phyloP scores from a whole-genome alignment of 1,284 basidiomycete species.

The Marasmius sp. region DNA sequence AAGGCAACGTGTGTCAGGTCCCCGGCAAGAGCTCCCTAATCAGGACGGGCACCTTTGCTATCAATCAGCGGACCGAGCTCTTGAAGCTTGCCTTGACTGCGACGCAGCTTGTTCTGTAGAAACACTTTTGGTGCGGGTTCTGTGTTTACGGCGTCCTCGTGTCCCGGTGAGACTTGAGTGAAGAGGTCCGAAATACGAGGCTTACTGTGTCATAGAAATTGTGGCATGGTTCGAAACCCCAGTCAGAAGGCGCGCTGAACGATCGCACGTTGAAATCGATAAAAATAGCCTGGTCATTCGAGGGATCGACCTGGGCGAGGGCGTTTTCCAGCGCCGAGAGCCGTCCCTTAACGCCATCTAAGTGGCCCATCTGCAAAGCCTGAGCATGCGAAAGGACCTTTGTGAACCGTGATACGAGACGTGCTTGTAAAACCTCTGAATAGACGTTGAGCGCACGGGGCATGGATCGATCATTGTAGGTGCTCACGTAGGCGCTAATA shows the following conservation, averaged over 20 bases:
- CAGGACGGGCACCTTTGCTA: constrained; percentile 53
- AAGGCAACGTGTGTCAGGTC: not conserved
- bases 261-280: constrained; percentile 68
- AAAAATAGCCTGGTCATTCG: constrained; percentile 68
- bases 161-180: not conserved
- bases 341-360: constrained; percentile 55
- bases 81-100: constrained; percentile 54
- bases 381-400: constrained; percentile 58
- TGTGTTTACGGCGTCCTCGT: constrained; percentile 59
- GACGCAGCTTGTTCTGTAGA: constrained; percentile 74
- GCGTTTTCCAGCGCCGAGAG: constrained; percentile 44
- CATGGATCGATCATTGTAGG: not conserved
- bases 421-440: constrained; percentile 64
- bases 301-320: constrained; percentile 50
- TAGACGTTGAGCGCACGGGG: not conserved
- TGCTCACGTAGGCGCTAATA: constrained; percentile 66
- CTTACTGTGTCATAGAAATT: constrained; percentile 73
- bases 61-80: constrained; percentile 60
- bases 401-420: constrained; percentile 54
- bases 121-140: constrained; percentile 71
- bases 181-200: constrained; percentile 1
- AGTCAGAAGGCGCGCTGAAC: constrained; percentile 64
- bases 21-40: constrained; percentile 6
- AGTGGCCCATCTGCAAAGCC: constrained; percentile 52
- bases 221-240: constrained; percentile 73